These are phyloP conservation scores for Aspergillus uvarum DNA, from an alignment of 2,329 filamentous ascomycete species.

Conservation along the genomic window DNA sequence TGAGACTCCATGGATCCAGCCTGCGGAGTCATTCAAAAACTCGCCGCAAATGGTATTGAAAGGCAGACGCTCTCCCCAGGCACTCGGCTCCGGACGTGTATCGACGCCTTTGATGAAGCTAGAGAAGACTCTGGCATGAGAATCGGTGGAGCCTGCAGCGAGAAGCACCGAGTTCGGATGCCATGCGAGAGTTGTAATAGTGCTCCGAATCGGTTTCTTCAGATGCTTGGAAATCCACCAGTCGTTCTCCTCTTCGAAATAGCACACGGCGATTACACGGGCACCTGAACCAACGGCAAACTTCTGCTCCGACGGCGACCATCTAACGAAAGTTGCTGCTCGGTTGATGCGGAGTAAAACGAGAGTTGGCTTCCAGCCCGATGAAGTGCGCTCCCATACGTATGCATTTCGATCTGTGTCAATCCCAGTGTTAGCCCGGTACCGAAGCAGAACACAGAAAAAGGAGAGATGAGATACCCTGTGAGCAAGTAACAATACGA, in stretches of 20 bases:
- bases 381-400: slow-evolving; percentile 92
- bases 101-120: slow-evolving; percentile 96
- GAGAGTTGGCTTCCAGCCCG: slow-evolving; percentile 93
- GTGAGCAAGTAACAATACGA: slow-evolving; percentile 95
- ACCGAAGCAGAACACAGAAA: not conserved
- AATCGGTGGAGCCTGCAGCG: slow-evolving; percentile 94
- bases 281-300: slow-evolving; percentile 97
- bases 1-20: slow-evolving; percentile 90
- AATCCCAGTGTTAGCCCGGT: slow-evolving; percentile 4
- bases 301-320: slow-evolving; percentile 95
- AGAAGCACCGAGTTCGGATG: slow-evolving; percentile 96
- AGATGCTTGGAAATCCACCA: slow-evolving; percentile 99
- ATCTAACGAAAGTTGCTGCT: slow-evolving; percentile 93
- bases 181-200: slow-evolving; percentile 92
- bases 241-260: slow-evolving; percentile 99
- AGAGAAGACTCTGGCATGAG: slow-evolving; percentile 91
- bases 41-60: slow-evolving; percentile 99
- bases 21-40: slow-evolving; percentile 91
- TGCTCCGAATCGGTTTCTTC: slow-evolving; percentile 98
- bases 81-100: slow-evolving; percentile 75
- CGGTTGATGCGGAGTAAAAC: slow-evolving; percentile 96
- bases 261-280: slow-evolving; percentile 92
- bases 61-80: slow-evolving; percentile 91
- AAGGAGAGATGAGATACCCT: slow-evolving; percentile 58
- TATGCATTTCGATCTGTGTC: slow-evolving; percentile 86